Evolutionary conservation across 1,284 basidiomycete species (phyloP).

Genomic region (Coniophora puteana): DNA sequence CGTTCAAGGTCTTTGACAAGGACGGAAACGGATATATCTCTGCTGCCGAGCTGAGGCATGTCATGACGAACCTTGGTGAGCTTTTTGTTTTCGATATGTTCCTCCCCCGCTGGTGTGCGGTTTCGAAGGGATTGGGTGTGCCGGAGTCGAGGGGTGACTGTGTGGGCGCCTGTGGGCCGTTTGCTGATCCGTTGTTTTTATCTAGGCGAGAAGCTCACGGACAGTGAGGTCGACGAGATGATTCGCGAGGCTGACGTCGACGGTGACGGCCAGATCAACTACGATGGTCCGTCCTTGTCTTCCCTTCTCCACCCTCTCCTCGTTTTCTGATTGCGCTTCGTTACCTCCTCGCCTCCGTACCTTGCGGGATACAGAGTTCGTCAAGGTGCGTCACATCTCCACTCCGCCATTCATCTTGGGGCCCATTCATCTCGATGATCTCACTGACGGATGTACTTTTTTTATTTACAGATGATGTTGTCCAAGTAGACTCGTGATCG

Average conservation of each 20-base stretch:
- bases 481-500: constrained; percentile 54
- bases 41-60: constrained; percentile 81
- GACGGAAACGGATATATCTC: constrained; percentile 82
- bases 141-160: no score
- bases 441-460: constrained; percentile 14
- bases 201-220: constrained; percentile 87
- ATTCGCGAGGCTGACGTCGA: constrained; percentile 97
- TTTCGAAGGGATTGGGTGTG: no score
- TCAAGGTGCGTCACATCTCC: constrained; percentile 48
- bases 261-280: constrained; percentile 89
- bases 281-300: constrained; percentile 57
- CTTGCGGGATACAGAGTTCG: constrained; percentile 51
- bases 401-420: not conserved
- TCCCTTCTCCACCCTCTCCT: not conserved
- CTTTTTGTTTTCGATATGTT: constrained; percentile 14
- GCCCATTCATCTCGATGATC: no score
- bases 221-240: constrained; percentile 96
- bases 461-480: constrained; percentile 49
- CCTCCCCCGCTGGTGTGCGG: no score
- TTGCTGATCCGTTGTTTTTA: constrained; percentile 8
- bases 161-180: not conserved
- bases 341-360: not conserved
- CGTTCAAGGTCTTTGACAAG: constrained; percentile 84
- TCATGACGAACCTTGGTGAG: constrained; percentile 90
- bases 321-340: not conserved